Evolutionary conservation across 2,329 filamentous ascomycete species (phyloP), one percentile per base, ranked within the genome.

Genomic region (Capronia epimyces): DNA sequence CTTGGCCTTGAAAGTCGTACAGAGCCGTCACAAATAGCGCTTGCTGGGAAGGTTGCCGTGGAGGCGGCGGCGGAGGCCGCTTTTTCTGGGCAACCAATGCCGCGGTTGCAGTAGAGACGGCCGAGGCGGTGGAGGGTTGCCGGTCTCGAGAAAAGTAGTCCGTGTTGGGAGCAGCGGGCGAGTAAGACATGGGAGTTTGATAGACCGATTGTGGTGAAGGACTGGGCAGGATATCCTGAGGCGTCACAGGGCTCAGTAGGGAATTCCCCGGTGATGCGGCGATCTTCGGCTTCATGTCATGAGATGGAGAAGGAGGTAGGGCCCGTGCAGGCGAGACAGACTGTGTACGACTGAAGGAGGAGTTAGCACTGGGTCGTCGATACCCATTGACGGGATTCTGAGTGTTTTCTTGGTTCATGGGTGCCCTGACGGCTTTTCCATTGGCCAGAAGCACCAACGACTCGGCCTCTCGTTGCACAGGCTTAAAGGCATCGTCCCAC

Each of bases 1-100:
- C 79, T 63, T 89, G 82, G 0, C 84, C 86, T 1, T 76, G 74
- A 64, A 89, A 94, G 58, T 85, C 78, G 66, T 88, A 93, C 62
- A 87, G 72, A 6, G 88, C 88, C 9, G 83, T 82, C 18, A 87
- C 84, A 58, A 74, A 88, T 15, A 55, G 47, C 12, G 70, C 68
- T 58, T 75, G 73, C 50, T 72, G 70, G 29, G 73, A 74, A 1
- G 76, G 69, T 10, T 72, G 84, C 1, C 79, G 75, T 15, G 79
- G 83, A 0, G 87, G 87, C 0, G 86, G 84, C 0, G 87, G 87
- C 0, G 86, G 86, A 0, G 86, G 85, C 1, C 82, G 83, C 68
- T 86, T 86, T 72, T 91, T 91, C 70, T 86, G 87, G 3, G 67
- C 71, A 4, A 71, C 69, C 1, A 68, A 71, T 12, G 49, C 31